Base-by-base conservation (phyloP, 371 early-diverging fungal species). In the Vairimorpha ceranae region DNA sequence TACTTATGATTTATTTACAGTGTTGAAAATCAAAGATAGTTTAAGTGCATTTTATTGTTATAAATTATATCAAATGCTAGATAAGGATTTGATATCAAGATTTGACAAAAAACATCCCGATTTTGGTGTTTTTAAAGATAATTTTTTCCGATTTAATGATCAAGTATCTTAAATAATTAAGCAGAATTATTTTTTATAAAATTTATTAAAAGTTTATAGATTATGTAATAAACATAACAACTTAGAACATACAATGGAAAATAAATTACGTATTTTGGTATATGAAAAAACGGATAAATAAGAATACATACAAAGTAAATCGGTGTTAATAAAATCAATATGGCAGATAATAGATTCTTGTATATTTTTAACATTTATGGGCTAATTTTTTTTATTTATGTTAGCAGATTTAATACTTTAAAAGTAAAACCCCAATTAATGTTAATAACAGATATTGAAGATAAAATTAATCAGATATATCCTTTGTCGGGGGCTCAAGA, bases 401-500 rank as follows among this genome's bases (percentile, higher is more conserved):
- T n/a, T n/a, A n/a, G n/a, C n/a, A n/a, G n/a, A n/a, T n/a, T n/a
- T n/a, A n/a, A n/a, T n/a, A n/a, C n/a, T n/a, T n/a, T n/a, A n/a
- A n/a, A n/a, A n/a, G n/a, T n/a, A n/a, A n/a, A n/a, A n/a, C n/a
- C n/a, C n/a, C n/a, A n/a, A n/a, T n/a, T n/a, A n/a, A 74, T 65
- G 65, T 35, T 58, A 17, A 75, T 78, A 46, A 43, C 72, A 10
- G 60, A 74, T 32, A 68, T 82, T 17, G 64, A 81, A 4, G 81
- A 85, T 48, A 85, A 86, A 54, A 86, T 94, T 86, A 88, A 89
- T 82, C 86, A 86, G 64, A 87, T 93, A 77, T 92, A 93, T 68
- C 95, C 97, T 29, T 81, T 92, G 66, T 86, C 86, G 65, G 85
- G 92, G 52, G 93, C 94, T 4, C 92, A 91, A 45, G 83, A 89